A percentile compares a stretch with the other conserved stretches of the same genome.
Conservation (phyloP, 345 rosid genomes). For the Camelina neglecta region DNA sequence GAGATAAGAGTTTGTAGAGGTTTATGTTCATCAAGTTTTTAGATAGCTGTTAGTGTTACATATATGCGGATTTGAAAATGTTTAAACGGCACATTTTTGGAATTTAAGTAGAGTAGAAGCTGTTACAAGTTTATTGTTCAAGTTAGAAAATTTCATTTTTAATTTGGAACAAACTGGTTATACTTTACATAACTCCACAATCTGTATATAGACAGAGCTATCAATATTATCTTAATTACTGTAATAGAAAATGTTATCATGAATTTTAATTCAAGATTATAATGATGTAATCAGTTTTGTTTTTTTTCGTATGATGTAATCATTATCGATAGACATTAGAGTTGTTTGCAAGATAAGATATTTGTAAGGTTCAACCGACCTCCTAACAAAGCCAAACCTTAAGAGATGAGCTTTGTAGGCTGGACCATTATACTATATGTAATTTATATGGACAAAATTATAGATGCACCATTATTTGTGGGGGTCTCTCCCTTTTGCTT, state of each 20-base stretch:
- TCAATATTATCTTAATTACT: no score
- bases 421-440: constrained; percentile 1
- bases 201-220: background rate
- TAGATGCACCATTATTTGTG: background rate
- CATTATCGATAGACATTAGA: constrained; percentile 21
- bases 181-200: background rate
- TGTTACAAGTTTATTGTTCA: background rate
- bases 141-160: background rate
- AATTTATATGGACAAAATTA: no score
- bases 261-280: background rate
- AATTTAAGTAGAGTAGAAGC: background rate
- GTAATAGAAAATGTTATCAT: background rate
- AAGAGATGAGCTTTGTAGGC: background rate
- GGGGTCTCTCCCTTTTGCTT: constrained; percentile 1
- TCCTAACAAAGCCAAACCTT: constrained; percentile 4
- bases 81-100: no score
- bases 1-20: no score
- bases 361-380: background rate
- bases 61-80: background rate
- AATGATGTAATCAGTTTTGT: background rate
- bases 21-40: no score
- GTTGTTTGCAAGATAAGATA: constrained; percentile 37
- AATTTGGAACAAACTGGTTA: background rate
- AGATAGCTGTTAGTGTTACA: background rate
- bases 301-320: background rate